Percentiles rank a stretch among this genome's conserved stretches.
Conservation (phyloP, 2,329 filamentous ascomycete genomes). For the Curvularia verruculosa region DNA sequence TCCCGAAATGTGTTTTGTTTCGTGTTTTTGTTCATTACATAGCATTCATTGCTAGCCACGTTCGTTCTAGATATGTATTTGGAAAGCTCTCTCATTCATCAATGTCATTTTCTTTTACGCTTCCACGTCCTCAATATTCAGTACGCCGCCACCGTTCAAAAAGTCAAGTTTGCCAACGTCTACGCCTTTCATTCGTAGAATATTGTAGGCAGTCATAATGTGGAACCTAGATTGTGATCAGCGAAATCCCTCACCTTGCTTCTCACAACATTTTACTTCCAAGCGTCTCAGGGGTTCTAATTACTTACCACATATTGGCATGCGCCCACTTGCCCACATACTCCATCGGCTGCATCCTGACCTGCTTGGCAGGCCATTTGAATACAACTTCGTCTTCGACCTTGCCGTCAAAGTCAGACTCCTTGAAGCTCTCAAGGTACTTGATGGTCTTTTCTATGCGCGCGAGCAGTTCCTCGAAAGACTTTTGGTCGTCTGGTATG, state of each 20-base stretch:
- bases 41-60: not conserved
- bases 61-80: not conserved
- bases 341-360: conserved; percentile 51
- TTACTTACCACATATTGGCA: conserved; percentile 61
- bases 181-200: conserved; percentile 67
- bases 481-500: conserved; percentile 54
- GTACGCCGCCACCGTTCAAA: conserved; percentile 42
- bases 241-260: not conserved
- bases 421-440: conserved; percentile 54
- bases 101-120: not conserved
- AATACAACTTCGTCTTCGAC: conserved; percentile 52
- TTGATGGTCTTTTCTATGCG: conserved; percentile 57
- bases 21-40: not conserved
- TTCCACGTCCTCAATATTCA: not conserved
- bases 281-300: not conserved
- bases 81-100: not conserved
- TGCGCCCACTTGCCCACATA: conserved; percentile 59
- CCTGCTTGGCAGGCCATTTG: conserved; percentile 34
- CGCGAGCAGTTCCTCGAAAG: conserved; percentile 57
- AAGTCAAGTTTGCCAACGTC: conserved; percentile 67
- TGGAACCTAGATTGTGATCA: conserved; percentile 59
- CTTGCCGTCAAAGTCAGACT: conserved; percentile 52
- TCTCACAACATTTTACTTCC: not conserved
- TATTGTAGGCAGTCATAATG: conserved; percentile 62
- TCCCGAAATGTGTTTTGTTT: not conserved